Evolutionary conservation across 805 yeast genomes (phyloP), one percentile per base, ranked within the genome.

Genomic region (Kuraishia borneana): DNA sequence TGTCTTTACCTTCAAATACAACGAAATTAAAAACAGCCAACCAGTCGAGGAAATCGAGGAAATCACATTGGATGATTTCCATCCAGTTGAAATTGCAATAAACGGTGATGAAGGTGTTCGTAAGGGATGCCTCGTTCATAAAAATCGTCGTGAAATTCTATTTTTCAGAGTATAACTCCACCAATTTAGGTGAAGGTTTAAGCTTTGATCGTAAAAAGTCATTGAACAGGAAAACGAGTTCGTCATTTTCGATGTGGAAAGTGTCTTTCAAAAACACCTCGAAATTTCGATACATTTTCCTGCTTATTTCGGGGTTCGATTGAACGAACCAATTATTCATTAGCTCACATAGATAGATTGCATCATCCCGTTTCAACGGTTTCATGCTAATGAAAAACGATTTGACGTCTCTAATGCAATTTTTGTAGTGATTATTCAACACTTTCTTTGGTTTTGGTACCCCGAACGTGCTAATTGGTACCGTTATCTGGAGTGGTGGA

Each of bases 91-190:
- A 31, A 26, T 67, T 29, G 44, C 64, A 0, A 39, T 59, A n/a
- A 63, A 56, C 37, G 39, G 52, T 17, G 31, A 34, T n/a, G 38
- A 38, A 2, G 25, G 38, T 3, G 45, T 53, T 18, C 38, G 51
- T 1, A 47, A 53, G 28, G 68, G 63, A 5, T 62, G 68, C 38
- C 38, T 70, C 12, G 39, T 69, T 23, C 73, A 67, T 40, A 41
- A 47, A 6, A 45, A 60, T 18, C 60, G 49, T 33, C 63, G 58
- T 39, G 54, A 60, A 34, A 68, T 65, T 42, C 41, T 52, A 19
- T 55, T 65, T 12, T 48, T 67, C 25, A 53, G 28, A 6, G 28
- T 25, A 25, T 6, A 25, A 12, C 8, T 16, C 13, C 7, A 12
- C 16, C 16, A 25, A 16, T 13, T 25, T 16, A 8, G 12, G 6